Conservation (phyloP, 257 asterid species). For the Lantana camara region DNA sequence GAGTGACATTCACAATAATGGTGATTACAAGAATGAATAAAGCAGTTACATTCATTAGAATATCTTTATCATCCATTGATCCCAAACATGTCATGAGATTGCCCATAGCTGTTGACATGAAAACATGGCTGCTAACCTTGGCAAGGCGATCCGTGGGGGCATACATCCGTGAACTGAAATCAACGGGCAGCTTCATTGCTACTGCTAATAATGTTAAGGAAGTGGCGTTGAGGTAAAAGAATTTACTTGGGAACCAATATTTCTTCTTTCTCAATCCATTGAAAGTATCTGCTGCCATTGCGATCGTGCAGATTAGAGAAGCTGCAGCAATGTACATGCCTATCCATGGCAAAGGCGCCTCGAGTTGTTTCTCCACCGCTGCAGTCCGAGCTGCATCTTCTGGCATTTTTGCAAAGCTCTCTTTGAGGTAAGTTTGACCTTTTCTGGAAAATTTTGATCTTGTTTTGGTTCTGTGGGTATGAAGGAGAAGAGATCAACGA, state of each 20-base stretch:
- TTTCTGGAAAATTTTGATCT: not conserved
- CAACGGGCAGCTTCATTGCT: conserved; percentile 41
- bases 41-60: conserved; percentile 38
- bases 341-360: conserved; percentile 50
- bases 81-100: conserved; percentile 42
- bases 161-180: conserved; percentile 38
- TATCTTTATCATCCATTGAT: conserved; percentile 35
- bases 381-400: conserved; percentile 21
- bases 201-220: conserved; percentile 37
- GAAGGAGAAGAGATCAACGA: not conserved
- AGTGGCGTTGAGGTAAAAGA: conserved; percentile 39
- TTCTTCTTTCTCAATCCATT: conserved; percentile 33
- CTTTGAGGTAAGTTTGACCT: conserved; percentile 25
- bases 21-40: conserved; percentile 41
- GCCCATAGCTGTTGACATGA: conserved; percentile 41
- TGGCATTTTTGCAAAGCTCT: conserved; percentile 24
- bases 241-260: conserved; percentile 40
- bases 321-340: conserved; percentile 46
- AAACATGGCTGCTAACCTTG: conserved; percentile 36
- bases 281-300: conserved; percentile 42
- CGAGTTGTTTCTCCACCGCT: conserved; percentile 35
- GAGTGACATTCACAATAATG: conserved; percentile 27
- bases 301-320: conserved; percentile 36
- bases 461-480: not conserved
- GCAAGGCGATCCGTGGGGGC: conserved; percentile 40